phyloP scores from a whole-genome alignment of 179 eudicot genomes.

The Drosera spatulata region DNA sequence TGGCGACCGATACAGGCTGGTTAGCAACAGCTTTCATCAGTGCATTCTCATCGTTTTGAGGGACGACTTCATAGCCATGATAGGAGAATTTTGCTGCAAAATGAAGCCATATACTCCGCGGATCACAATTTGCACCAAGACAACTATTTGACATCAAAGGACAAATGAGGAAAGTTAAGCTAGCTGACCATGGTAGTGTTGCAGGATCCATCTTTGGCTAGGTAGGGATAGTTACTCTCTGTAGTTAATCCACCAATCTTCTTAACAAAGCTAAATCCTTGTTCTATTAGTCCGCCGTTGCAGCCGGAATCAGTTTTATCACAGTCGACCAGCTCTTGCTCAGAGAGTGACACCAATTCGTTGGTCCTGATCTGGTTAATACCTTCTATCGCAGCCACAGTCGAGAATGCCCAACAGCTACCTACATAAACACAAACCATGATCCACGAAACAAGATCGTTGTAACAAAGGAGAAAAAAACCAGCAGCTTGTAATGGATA shows the following conservation, averaged over 20 bases:
- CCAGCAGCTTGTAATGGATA: neutral
- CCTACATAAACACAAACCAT: constrained; percentile 8
- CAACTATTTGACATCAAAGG: neutral
- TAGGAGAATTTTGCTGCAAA: constrained; percentile 18
- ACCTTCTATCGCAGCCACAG: constrained; percentile 27
- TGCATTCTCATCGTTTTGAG: constrained; percentile 21
- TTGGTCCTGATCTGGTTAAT: constrained; percentile 32
- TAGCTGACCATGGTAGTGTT: constrained; percentile 16
- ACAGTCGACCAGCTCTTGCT: constrained; percentile 42
- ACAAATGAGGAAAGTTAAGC: neutral
- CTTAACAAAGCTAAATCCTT: constrained; percentile 25
- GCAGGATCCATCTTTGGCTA: constrained; percentile 18
- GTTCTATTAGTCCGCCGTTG: constrained; percentile 33
- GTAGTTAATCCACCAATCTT: constrained; percentile 24
- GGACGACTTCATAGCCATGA: constrained; percentile 28
- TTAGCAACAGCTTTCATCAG: constrained; percentile 23
- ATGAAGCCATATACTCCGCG: neutral
- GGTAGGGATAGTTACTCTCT: constrained; percentile 31
- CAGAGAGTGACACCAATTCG: constrained; percentile 27
- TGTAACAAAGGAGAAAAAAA: neutral
- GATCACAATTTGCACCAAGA: neutral
- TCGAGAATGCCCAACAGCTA: constrained; percentile 40
- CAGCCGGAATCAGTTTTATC: constrained; percentile 24
- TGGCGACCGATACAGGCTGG: constrained; percentile 32
- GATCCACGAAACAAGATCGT: neutral